Conservation (phyloP, 495 filamentous ascomycete species). For the Rostrohypoxylon terebratum region DNA sequence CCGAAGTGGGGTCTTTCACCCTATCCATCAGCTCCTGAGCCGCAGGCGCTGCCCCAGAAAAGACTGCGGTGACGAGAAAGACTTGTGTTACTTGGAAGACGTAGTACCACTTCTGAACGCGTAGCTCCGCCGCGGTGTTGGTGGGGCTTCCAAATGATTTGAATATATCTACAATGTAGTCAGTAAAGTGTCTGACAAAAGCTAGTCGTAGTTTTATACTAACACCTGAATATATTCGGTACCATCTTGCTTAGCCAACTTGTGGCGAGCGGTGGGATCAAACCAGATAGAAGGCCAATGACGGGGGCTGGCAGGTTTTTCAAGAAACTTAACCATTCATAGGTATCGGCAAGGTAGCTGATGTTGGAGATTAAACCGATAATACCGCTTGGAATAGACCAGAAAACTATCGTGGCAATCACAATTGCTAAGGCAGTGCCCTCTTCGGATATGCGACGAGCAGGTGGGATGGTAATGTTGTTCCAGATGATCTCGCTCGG, state of each 20-base stretch:
- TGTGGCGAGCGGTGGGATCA: conserved; percentile 80
- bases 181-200: conserved; percentile 17
- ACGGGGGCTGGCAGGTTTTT: conserved; percentile 72
- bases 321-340: conserved; percentile 77
- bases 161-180: conserved; percentile 66
- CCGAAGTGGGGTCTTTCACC: conserved; percentile 68
- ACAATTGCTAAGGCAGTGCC: conserved; percentile 73
- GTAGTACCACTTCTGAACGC: conserved; percentile 85
- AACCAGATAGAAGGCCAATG: conserved; percentile 78
- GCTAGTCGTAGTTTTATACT: conserved; percentile 33
- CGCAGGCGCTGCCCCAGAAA: conserved; percentile 71
- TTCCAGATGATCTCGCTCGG: conserved; percentile 87
- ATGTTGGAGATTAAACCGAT: conserved; percentile 86
- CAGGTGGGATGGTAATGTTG: conserved; percentile 84
- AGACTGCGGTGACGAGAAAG: conserved; percentile 85
- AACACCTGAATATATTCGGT: conserved; percentile 79
- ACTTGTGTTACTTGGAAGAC: conserved; percentile 91
- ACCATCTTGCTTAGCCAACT: conserved; percentile 83
- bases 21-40: conserved; percentile 67
- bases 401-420: conserved; percentile 81
- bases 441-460: conserved; percentile 77
- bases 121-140: conserved; percentile 77
- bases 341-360: conserved; percentile 67
- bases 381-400: conserved; percentile 85
- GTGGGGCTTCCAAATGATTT: conserved; percentile 78